phyloP scores from a whole-genome alignment of 257 asterid species.

The Solanum bulbocastanum region DNA sequence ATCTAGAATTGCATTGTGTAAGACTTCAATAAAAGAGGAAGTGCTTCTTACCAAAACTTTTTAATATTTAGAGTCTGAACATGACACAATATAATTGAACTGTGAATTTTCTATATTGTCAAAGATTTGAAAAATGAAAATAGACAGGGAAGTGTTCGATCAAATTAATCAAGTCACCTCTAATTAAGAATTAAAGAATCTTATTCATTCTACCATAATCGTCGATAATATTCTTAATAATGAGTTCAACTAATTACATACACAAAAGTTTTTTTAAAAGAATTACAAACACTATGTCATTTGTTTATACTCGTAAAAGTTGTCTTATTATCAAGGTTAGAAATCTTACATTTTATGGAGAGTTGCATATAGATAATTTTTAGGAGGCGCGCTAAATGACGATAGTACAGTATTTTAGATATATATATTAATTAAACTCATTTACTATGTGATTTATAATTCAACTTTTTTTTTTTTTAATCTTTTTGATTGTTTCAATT shows the following conservation, averaged over 20 bases:
- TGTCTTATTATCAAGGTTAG: neutral
- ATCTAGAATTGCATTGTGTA: no score
- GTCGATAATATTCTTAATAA: neutral
- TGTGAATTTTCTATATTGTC: no score
- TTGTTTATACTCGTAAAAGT: no score
- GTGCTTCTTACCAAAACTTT: rapidly evolving
- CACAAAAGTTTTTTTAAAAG: no score
- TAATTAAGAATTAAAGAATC: neutral
- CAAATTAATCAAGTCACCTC: no score
- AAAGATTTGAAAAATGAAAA: no score
- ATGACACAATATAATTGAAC: no score
- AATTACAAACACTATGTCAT: neutral
- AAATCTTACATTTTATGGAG: neutral
- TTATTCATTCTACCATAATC: neutral
- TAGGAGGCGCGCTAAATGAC: neutral
- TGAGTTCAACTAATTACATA: neutral
- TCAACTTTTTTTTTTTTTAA: neutral
- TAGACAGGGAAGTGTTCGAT: no score
- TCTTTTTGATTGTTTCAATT: neutral
- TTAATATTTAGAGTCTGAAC: no score
- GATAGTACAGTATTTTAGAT: neutral
- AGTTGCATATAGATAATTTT: neutral
- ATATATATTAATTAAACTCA: neutral
- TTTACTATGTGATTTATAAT: neutral
- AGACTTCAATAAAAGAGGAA: neutral